Conservation (phyloP, 2,329 filamentous ascomycete genomes). For the Dryadomyces quercus-mongolicae region DNA sequence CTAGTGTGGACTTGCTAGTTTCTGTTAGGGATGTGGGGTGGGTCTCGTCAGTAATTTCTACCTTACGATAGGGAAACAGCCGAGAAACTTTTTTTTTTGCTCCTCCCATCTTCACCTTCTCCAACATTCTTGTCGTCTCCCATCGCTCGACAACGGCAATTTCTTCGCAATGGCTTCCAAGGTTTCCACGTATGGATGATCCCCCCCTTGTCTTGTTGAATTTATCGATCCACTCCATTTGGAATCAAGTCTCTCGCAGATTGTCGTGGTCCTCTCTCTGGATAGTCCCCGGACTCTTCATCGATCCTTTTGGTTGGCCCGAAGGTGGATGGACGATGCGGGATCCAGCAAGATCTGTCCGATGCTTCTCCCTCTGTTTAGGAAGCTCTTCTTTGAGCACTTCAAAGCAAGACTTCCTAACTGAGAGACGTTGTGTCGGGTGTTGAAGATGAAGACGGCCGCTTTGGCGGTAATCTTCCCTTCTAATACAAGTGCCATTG, state of each 20-base stretch:
- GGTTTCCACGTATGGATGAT: constrained; percentile 11
- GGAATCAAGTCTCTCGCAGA: constrained; percentile 35
- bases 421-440: constrained; percentile 53
- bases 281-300: constrained; percentile 24
- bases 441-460: constrained; percentile 63
- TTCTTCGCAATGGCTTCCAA: constrained; percentile 9
- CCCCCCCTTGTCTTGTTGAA: neutral
- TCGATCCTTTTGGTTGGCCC: neutral
- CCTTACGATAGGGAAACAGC: neutral
- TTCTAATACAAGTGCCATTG: constrained; percentile 61
- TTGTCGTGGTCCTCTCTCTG: constrained; percentile 82
- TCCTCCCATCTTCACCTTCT: neutral
- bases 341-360: constrained; percentile 73
- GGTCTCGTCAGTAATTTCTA: neutral
- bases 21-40: neutral
- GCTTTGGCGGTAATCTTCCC: constrained; percentile 39
- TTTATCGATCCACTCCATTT: neutral
- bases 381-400: constrained; percentile 18
- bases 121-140: neutral
- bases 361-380: constrained; percentile 45
- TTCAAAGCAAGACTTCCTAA: constrained; percentile 28
- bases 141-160: neutral
- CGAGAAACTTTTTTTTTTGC: neutral
- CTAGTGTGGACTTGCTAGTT: constrained; percentile 1
- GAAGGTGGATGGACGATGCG: neutral